Conservation (phyloP, 2,329 filamentous ascomycete genomes). For the Beauveria sp. region DNA sequence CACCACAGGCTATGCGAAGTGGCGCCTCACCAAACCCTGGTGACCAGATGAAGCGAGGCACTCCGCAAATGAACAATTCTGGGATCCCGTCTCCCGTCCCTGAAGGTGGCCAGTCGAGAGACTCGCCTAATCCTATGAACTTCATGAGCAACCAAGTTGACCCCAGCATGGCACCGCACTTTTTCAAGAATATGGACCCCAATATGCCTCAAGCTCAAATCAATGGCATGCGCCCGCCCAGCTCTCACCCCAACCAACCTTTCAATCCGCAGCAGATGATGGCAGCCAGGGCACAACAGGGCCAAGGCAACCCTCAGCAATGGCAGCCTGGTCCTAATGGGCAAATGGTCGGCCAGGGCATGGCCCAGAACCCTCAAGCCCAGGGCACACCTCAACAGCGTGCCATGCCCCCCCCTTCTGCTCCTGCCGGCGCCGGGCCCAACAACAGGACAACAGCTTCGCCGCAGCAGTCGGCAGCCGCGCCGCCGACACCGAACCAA, state of each 20-base stretch:
- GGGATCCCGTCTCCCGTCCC: slow-evolving; percentile 65
- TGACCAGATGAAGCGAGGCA: slow-evolving; percentile 73
- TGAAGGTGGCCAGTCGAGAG: slow-evolving; percentile 58
- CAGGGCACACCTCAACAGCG: slow-evolving; percentile 69
- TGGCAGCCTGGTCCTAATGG: slow-evolving; percentile 36
- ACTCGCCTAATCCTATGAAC: slow-evolving; percentile 57
- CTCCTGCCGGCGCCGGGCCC: slow-evolving; percentile 39
- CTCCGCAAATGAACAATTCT: slow-evolving; percentile 63
- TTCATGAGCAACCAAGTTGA: slow-evolving; percentile 59
- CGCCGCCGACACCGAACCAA: slow-evolving; percentile 71
- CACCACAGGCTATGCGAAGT: slow-evolving; percentile 58
- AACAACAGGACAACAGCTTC: slow-evolving; percentile 52
- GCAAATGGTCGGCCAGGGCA: slow-evolving; percentile 31
- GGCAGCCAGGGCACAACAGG: slow-evolving; percentile 35
- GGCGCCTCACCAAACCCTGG: slow-evolving; percentile 70
- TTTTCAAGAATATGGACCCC: slow-evolving; percentile 49
- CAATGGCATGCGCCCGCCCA: slow-evolving; percentile 63
- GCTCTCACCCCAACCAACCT: slow-evolving; percentile 54
- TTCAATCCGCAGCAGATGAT: slow-evolving; percentile 56
- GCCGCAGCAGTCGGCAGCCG: slow-evolving; percentile 55
- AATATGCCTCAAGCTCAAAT: slow-evolving; percentile 50
- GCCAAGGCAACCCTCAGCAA: slow-evolving; percentile 27
- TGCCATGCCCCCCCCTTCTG: slow-evolving; percentile 60
- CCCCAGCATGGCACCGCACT: slow-evolving; percentile 51
- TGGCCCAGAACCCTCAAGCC: slow-evolving; percentile 36